phyloP scores from a whole-genome alignment of 345 rosid species.

The Gossypium herbaceum region DNA sequence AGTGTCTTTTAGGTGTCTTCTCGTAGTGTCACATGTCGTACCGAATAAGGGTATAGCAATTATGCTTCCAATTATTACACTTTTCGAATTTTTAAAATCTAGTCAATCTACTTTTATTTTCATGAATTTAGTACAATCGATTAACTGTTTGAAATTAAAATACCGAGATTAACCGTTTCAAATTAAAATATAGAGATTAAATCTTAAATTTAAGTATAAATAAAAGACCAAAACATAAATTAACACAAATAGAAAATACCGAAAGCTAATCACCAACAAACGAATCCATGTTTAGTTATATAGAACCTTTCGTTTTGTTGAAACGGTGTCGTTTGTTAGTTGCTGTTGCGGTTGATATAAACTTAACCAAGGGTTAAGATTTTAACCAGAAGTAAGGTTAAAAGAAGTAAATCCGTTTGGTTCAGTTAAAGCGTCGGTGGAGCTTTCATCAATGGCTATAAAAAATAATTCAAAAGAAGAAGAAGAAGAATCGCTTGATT shows the following conservation, averaged over 20 bases:
- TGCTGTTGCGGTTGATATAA: neutral
- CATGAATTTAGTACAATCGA: too few species aligned
- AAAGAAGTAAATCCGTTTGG: constrained; percentile 5
- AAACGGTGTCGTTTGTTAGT: neutral
- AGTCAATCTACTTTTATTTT: too few species aligned
- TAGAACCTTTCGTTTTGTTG: neutral
- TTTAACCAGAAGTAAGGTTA: neutral
- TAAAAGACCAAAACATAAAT: neutral
- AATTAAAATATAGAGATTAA: neutral
- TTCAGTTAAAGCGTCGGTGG: constrained; percentile 37
- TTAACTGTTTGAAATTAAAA: too few species aligned
- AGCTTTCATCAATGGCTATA: constrained; percentile 24
- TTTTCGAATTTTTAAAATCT: too few species aligned
- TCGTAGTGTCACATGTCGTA: too few species aligned
- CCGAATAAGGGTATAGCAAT: too few species aligned
- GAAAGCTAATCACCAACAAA: neutral
- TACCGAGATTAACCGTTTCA: neutral
- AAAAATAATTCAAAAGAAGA: neutral
- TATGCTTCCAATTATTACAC: too few species aligned
- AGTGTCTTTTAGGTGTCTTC: too few species aligned
- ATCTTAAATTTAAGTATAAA: neutral
- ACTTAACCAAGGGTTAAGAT: constrained; percentile 5
- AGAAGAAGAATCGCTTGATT: constrained; percentile 30
- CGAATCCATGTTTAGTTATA: neutral
- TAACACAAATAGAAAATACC: neutral